Percentiles rank a stretch among this genome's conserved stretches.
phyloP scores from a whole-genome alignment of 2,329 filamentous ascomycete species.

The Canariomyces notabilis region DNA sequence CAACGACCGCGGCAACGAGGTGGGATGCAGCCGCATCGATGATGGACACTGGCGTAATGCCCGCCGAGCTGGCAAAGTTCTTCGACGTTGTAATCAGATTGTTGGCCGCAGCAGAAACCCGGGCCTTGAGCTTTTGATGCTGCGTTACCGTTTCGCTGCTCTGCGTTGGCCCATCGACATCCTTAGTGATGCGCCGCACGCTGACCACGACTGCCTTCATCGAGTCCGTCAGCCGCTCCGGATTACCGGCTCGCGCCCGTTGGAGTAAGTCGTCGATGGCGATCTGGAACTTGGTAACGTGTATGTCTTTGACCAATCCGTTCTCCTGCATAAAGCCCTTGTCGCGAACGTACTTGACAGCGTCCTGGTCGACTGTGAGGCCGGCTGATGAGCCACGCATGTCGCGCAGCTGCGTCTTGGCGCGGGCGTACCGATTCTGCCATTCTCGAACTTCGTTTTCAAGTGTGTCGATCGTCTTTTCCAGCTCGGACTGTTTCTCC shows the following conservation, averaged over 20 bases:
- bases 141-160: slow-evolving; percentile 51
- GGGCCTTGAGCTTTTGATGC: slow-evolving; percentile 66
- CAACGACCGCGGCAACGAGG: slow-evolving; percentile 77
- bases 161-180: slow-evolving; percentile 58
- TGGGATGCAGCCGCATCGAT: slow-evolving; percentile 92
- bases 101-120: slow-evolving; percentile 89
- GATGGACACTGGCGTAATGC: slow-evolving; percentile 86
- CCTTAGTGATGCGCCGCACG: slow-evolving; percentile 79
- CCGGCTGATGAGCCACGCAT: slow-evolving; percentile 77
- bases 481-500: slow-evolving; percentile 76
- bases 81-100: slow-evolving; percentile 92
- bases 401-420: slow-evolving; percentile 80
- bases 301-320: slow-evolving; percentile 82
- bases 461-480: slow-evolving; percentile 67
- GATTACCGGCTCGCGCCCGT: slow-evolving; percentile 66
- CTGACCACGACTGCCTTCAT: slow-evolving; percentile 83
- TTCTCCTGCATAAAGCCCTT: slow-evolving; percentile 63
- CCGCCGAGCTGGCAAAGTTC: slow-evolving; percentile 77
- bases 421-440: slow-evolving; percentile 81
- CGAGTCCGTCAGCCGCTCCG: slow-evolving; percentile 70
- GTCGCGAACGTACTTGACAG: slow-evolving; percentile 61
- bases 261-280: slow-evolving; percentile 86
- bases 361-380: slow-evolving; percentile 63
- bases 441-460: slow-evolving; percentile 83
- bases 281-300: slow-evolving; percentile 93